A percentile compares a stretch with the other conserved stretches of the same genome.
Conservation (phyloP, 2,329 filamentous ascomycete species). For the Neonectria ditissima region DNA sequence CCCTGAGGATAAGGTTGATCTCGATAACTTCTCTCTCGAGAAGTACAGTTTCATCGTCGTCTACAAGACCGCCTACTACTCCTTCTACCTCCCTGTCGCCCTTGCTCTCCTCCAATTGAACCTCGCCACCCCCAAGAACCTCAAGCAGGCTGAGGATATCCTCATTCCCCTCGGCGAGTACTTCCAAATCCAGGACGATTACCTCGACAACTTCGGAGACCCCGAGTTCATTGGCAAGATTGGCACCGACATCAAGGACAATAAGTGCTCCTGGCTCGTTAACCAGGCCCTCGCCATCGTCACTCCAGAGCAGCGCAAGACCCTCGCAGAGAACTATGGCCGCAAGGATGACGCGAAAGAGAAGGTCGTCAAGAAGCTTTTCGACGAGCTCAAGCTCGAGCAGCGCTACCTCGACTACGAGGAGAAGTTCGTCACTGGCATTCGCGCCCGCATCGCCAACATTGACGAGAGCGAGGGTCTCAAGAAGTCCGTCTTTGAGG, state of each 20-base stretch:
- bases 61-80: slow-evolving; percentile 99
- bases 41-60: slow-evolving; percentile 99
- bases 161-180: slow-evolving; percentile 98
- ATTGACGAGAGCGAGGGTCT: slow-evolving; percentile 89
- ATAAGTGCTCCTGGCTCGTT: slow-evolving; percentile 99
- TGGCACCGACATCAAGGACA: slow-evolving; percentile 98
- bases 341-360: slow-evolving; percentile 88
- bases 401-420: slow-evolving; percentile 89
- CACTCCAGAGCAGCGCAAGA: slow-evolving; percentile 85
- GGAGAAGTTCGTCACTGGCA: slow-evolving; percentile 84
- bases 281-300: slow-evolving; percentile 90
- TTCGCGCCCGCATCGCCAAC: slow-evolving; percentile 78
- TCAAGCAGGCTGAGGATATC: slow-evolving; percentile 89
- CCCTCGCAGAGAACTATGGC: slow-evolving; percentile 94
- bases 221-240: slow-evolving; percentile 97
- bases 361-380: slow-evolving; percentile 88
- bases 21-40: slow-evolving; percentile 93
- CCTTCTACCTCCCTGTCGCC: slow-evolving; percentile 97
- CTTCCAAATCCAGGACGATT: slow-evolving; percentile 99
- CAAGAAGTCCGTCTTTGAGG: slow-evolving; percentile 90
- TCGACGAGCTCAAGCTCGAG: slow-evolving; percentile 86
- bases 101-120: slow-evolving; percentile 88
- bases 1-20: slow-evolving; percentile 91
- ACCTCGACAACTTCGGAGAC: slow-evolving; percentile 96
- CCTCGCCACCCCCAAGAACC: slow-evolving; percentile 86